Percentiles rank a stretch among this genome's conserved stretches.
phyloP scores from a whole-genome alignment of 2,329 filamentous ascomycete species.

The Aspergillus brunneoviolaceus region DNA sequence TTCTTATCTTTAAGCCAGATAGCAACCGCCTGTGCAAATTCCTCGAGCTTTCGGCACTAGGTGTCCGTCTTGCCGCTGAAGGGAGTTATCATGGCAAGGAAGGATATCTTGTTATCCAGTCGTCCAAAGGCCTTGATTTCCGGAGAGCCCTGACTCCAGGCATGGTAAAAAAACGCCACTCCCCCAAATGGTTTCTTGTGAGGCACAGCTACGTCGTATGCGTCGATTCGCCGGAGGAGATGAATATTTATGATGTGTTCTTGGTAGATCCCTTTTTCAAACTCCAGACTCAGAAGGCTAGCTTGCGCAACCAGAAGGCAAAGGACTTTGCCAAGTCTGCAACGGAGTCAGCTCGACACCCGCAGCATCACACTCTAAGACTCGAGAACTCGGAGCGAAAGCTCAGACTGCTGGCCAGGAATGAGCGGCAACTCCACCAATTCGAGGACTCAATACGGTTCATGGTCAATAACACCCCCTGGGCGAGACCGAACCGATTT shows the following conservation, averaged over 20 bases:
- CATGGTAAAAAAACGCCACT: constrained; percentile 77
- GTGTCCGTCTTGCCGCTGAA: constrained; percentile 89
- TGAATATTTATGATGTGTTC: constrained; percentile 98
- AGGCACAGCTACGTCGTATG: constrained; percentile 96
- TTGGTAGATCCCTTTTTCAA: constrained; percentile 88
- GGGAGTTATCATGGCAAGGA: constrained; percentile 98
- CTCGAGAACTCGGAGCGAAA: constrained; percentile 91
- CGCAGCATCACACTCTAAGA: constrained; percentile 80
- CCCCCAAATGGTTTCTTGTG: constrained; percentile 97
- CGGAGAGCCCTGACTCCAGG: constrained; percentile 75
- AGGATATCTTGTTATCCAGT: constrained; percentile 88
- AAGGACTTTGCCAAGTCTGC: constrained; percentile 65
- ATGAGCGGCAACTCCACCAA: constrained; percentile 83
- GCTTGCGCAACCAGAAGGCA: constrained; percentile 51
- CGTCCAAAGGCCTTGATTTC: constrained; percentile 83
- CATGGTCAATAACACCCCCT: constrained; percentile 80
- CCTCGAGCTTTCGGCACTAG: constrained; percentile 87
- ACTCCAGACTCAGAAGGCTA: constrained; percentile 69
- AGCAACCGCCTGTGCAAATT: constrained; percentile 96
- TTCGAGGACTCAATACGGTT: constrained; percentile 90
- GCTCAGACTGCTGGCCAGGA: constrained; percentile 84
- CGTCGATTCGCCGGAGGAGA: constrained; percentile 96
- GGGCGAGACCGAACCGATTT: constrained; percentile 82
- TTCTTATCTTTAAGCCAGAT: constrained; percentile 94
- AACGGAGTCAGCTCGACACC: constrained; percentile 59